Evolutionary conservation across 345 rosid genomes (phyloP), one percentile per base, ranked within the genome.

Genomic region (Melaleuca quinquenervia): DNA sequence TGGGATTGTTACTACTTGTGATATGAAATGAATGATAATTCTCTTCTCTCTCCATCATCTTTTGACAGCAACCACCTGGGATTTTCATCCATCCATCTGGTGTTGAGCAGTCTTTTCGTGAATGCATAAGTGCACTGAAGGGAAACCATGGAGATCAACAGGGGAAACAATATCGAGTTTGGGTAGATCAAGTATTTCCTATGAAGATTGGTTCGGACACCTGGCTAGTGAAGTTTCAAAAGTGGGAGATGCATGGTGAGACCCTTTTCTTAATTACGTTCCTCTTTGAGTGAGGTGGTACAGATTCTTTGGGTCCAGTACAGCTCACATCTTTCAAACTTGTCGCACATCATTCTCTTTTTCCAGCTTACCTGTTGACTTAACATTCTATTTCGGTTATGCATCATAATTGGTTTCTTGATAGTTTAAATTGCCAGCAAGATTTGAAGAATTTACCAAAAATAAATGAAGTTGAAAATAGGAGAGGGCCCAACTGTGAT

Each of bases 161-260:
- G 89, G 98, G 97, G 52, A 92, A 94, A 91, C 88, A 80, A 41
- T 97, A 92, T 87, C 90, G 94, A 52, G 93, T 95, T 52, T 97
- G 99, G 99, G 95, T 92, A 84, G 99, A 97, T 90, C 92, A 87
- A 84, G 94, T 96, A 29, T 82, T 93, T 44, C 85, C 96, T 51
- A 87, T 92, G 55, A 93, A 91, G 76, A 90, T 94, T 75, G 90
- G 92, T 87, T 83, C 94, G 16, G 95, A 92, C 85, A 87, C 93
- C 54, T 96, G 96, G 98, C 91, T 93, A 11, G 93, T 93, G 80
- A 96, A 94, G 94, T 93, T 92, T 88, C 87, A 92, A 84, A 94
- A 94, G 86, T 97, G 98, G 98, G 99, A 96, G 75, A 87, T 85
- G 86, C 90, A 74, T 52, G 98, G 99, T 97, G 78, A 92, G 91